Percentiles rank a stretch among this genome's conserved stretches.
These are phyloP conservation scores for Amphicarpaea edgeworthii DNA, from an alignment of 306 rosid genomes.

Conservation along the genomic window DNA sequence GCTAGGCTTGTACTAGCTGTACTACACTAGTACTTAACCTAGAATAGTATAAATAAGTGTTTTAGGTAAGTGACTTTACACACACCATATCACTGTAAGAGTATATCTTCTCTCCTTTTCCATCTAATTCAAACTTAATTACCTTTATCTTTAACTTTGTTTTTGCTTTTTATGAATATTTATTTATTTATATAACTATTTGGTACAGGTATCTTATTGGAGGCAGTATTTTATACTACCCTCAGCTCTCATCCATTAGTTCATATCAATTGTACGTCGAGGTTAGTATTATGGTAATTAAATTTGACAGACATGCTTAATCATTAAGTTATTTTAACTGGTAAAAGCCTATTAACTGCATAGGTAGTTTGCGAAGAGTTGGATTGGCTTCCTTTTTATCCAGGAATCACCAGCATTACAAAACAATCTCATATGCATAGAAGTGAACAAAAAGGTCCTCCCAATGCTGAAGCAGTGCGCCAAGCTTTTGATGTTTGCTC, in stretches of 20 bases:
- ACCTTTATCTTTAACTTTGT: neutral
- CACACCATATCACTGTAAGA: constrained; percentile 12
- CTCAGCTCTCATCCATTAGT: constrained; percentile 97
- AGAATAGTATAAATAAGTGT: constrained; percentile 28
- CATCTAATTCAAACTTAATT: constrained; percentile 21
- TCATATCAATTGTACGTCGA: constrained; percentile 94
- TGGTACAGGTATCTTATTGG: constrained; percentile 87
- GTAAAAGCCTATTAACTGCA: constrained; percentile 45
- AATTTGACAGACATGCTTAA: constrained; percentile 35
- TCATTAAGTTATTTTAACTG: constrained; percentile 43
- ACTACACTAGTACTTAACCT: constrained; percentile 15
- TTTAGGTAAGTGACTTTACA: constrained; percentile 17
- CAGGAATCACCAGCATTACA: constrained; percentile 61
- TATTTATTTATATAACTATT: constrained; percentile 45
- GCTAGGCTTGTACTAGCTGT: constrained; percentile 26
- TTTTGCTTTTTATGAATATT: constrained; percentile 37
- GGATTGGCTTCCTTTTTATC: constrained; percentile 97
- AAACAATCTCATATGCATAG: constrained; percentile 69
- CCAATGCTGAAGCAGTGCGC: constrained; percentile 76
- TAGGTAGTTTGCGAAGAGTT: constrained; percentile 99
- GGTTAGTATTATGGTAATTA: constrained; percentile 64
- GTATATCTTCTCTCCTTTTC: constrained; percentile 12
- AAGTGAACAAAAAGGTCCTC: constrained; percentile 79
- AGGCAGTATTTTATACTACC: constrained; percentile 92
- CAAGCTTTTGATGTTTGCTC: constrained; percentile 86